Evolutionary conservation across 1,139 yeast genomes (phyloP).

Genomic region (Ashbya aceris): DNA sequence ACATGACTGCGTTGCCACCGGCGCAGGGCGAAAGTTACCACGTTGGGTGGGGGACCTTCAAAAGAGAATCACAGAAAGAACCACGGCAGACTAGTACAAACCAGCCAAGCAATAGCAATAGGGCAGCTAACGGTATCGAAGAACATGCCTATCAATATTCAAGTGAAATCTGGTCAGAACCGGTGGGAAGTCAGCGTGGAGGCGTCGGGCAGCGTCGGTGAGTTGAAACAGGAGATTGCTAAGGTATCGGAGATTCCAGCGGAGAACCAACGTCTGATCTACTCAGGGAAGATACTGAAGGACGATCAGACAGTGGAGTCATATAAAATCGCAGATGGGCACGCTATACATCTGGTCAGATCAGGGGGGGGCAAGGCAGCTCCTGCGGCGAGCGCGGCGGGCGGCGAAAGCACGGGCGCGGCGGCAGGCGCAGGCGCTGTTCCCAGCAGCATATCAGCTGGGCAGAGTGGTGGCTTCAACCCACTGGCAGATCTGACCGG

Average conservation of each 20-base stretch:
- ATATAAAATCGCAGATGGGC: conserved; percentile 79
- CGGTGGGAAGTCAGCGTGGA: conserved; percentile 59
- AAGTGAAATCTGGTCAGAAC: conserved; percentile 54
- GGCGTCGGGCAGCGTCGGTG: conserved; percentile 48
- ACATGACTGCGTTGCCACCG: not conserved
- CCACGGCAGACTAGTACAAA: not conserved
- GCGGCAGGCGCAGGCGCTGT: conserved; percentile 28
- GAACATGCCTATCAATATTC: conserved; percentile 22
- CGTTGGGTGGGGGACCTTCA: conserved; percentile 2
- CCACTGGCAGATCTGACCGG: conserved; percentile 89
- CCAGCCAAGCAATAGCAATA: not conserved
- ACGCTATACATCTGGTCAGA: conserved; percentile 82
- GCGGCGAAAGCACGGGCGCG: conserved; percentile 17
- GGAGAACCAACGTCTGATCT: conserved; percentile 76
- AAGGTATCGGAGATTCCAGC: conserved; percentile 55
- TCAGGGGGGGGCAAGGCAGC: conserved; percentile 41
- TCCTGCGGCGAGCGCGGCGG: conserved; percentile 23
- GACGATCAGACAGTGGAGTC: conserved; percentile 65
- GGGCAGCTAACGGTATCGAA: not conserved
- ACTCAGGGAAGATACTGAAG: conserved; percentile 87
- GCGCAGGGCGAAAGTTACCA: not conserved
- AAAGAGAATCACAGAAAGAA: not conserved
- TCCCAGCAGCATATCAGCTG: conserved; percentile 76
- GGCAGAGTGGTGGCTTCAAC: conserved; percentile 72
- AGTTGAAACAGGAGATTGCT: conserved; percentile 60